Base-by-base conservation (phyloP, 2,329 filamentous ascomycete species). In the Botrytis paeoniae region DNA sequence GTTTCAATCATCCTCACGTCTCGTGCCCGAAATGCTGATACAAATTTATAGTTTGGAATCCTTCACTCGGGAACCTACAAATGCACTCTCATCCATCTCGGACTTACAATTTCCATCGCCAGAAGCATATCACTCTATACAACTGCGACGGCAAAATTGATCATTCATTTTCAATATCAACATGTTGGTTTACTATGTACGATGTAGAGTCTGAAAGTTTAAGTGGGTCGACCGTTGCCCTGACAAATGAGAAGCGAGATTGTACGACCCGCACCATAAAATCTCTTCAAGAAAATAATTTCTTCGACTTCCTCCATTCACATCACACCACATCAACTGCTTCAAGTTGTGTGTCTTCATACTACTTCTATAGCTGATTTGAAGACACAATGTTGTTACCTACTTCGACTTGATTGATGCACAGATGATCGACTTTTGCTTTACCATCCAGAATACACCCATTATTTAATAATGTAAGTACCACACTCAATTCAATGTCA, bases 241-340 rank as follows among this genome's bases (percentile, higher is more conserved):
- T 68, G 64, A 54, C 64, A 54, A 68, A 68, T 54, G 64, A 48
- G 64, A 68, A 68, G 64, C 64, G 45, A 68, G 64, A 41, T 54
- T 54, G 25, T 32, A 22, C 45, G 43, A 66, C 35, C 64, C 64
- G 51, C 64, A 68, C 25, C 25, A 68, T 68, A 68, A 68, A 68
- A 68, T 54, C 64, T 68, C 64, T 68, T 68, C 35, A 22, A 22
- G 7, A n/a, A 54, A 66, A 39, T 66, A 39, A 35, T 54, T 68
- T 51, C 22, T 39, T 12, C 22, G 12, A 35, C 9, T 9, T 45
- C 2, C 1, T 45, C 2, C 1, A 18, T 29, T 29, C 2, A 54
- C 32, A 20, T 18, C 32, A 48, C 43, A 51, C n/a, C 37, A 43
- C 60, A 63, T 41, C 45, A 66, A 66, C 25, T 39, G 20, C 64